Evolutionary conservation across 371 early-diverging fungal species (phyloP).

Genomic region (Actinomortierella wolfii): DNA sequence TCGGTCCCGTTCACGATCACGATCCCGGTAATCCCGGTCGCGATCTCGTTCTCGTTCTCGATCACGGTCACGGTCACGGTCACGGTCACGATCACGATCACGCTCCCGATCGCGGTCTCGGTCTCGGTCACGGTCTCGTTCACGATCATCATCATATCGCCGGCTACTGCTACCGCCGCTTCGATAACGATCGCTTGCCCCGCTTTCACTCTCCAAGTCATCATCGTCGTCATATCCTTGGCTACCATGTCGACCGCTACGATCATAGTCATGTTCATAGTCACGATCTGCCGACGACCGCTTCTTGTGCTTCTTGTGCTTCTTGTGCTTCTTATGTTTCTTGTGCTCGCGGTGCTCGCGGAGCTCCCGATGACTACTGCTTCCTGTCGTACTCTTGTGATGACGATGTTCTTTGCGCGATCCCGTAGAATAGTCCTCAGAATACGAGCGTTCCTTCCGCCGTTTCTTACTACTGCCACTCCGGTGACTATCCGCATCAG

Average conservation of each 20-base stretch:
- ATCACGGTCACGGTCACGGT: slow-evolving; percentile 16
- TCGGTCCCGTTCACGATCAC: slow-evolving; percentile 6
- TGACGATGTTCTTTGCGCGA: slow-evolving; percentile 19
- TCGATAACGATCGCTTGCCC: slow-evolving; percentile 6
- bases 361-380: slow-evolving; percentile 12
- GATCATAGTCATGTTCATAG: too few species aligned
- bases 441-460: slow-evolving; percentile 23
- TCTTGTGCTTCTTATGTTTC: slow-evolving; percentile 44
- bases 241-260: slow-evolving; percentile 4
- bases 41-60: not conserved
- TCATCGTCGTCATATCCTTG: not conserved
- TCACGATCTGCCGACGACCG: slow-evolving; percentile 42
- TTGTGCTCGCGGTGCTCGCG: slow-evolving; percentile 18
- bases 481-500: slow-evolving; percentile 1
- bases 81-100: slow-evolving; percentile 9
- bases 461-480: slow-evolving; percentile 22
- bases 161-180: slow-evolving; percentile 3
- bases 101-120: slow-evolving; percentile 14
- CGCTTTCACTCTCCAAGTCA: slow-evolving; percentile 2
- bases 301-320: slow-evolving; percentile 47
- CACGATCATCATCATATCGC: not conserved
- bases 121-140: slow-evolving; percentile 1
- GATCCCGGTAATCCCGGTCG: not conserved
- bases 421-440: slow-evolving; percentile 29
- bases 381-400: not conserved